Base-by-base conservation (phyloP, 2,329 filamentous ascomycete genomes). In the Fusarium multiceps region DNA sequence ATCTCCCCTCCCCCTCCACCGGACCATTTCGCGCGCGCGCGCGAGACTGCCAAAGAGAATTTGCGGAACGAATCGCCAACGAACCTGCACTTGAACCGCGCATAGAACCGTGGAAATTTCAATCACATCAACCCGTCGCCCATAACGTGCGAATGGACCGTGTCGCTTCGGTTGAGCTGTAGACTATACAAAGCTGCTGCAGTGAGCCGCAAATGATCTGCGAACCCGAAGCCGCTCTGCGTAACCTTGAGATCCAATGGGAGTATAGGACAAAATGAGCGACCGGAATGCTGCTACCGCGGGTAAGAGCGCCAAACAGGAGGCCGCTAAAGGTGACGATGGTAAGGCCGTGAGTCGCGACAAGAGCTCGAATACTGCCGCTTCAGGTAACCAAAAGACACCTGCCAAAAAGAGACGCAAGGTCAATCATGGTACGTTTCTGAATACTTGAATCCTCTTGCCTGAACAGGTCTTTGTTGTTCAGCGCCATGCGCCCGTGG, bases 341-440 rank as follows among this genome's bases (percentile, higher is more conserved):
- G 72, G 71, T 59, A 79, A 79, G 66, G 70, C 73, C 55, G 77
- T 75, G 56, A 75, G 77, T 68, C 74, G 70, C 56, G 74, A 73
- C 50, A 78, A 78, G 56, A 67, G 48, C 65, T 66, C 69, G 28
- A 74, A 77, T 58, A 65, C 72, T 55, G 61, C 68, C 57, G 72
- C 68, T 48, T 59, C 58, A 48, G 69, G 63, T 46, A 73, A 66
- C 47, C 73, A 82, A 72, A 86, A 87, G 80, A 92, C 89, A 79
- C 90, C 91, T 60, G 94, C 92, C 50, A 94, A 93, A 84, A 94
- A 94, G 86, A 88, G 92, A 82, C 91, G 92, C 85, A 95, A 95
- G 84, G 92, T 95, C 74, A 94, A 94, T 84, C 92, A 95, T 83
- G 92, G 92, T 94, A 88, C 83, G 90, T 81, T 62, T 59, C 51